Percentiles rank a stretch among this genome's conserved stretches.
phyloP scores from a whole-genome alignment of 257 asterid genomes.

The Rauvolfia tetraphylla region DNA sequence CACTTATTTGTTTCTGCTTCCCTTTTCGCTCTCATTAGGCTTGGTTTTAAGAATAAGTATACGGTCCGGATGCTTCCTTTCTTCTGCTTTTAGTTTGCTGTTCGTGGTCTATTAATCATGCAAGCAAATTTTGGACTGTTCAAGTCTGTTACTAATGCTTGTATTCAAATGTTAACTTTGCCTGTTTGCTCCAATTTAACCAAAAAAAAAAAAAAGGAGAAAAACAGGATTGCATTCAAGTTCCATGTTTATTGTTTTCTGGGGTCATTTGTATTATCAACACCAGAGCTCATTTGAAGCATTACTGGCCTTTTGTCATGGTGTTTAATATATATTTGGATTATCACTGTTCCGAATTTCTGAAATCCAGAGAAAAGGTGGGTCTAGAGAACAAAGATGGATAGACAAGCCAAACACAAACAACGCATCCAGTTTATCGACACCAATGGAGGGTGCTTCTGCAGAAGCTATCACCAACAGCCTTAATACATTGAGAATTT shows the following conservation, averaged over 20 bases:
- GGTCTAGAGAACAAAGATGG: conserved; percentile 44
- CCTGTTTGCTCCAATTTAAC: background rate
- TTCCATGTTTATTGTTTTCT: background rate
- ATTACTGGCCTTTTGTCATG: background rate
- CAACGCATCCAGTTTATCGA: conserved; percentile 26
- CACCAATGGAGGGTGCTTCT: conserved; percentile 33
- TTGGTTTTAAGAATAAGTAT: background rate
- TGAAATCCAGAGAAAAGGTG: conserved; percentile 51
- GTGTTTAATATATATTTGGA: background rate
- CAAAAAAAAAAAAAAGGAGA: no score
- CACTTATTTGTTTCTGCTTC: background rate
- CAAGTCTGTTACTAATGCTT: background rate
- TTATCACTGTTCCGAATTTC: conserved; percentile 12
- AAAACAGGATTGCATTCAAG: background rate
- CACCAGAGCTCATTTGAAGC: background rate
- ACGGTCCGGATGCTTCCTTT: background rate
- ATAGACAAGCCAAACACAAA: conserved; percentile 39
- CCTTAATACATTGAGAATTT: conserved; percentile 39
- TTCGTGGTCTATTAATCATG: background rate
- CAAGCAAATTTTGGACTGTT: background rate
- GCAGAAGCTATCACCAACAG: conserved; percentile 41
- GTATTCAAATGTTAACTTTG: background rate
- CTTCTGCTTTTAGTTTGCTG: background rate
- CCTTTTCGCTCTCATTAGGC: background rate
- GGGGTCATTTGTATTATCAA: background rate